Evolutionary conservation across 2,329 filamentous ascomycete genomes (phyloP).

Genomic region (Alternaria ventricosa): DNA sequence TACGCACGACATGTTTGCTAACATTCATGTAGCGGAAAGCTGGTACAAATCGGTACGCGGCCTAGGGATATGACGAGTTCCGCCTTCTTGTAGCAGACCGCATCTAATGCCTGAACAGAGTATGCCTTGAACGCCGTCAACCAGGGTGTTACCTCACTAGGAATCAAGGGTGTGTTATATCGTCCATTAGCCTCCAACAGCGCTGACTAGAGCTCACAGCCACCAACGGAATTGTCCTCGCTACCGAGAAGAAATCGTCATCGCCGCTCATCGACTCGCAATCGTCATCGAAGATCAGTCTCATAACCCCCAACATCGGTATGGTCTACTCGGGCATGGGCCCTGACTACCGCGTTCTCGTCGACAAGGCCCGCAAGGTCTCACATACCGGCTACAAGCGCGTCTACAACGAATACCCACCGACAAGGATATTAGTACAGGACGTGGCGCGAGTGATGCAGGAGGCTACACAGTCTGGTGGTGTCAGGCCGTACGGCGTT

Average conservation of each 20-base stretch:
- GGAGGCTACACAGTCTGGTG: slow-evolving; percentile 96
- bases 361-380: slow-evolving; percentile 97
- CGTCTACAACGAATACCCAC: slow-evolving; percentile 99
- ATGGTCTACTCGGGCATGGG: slow-evolving; percentile 99
- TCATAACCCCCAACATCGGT: slow-evolving; percentile 98
- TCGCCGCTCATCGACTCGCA: slow-evolving; percentile 94
- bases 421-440: slow-evolving; percentile 97
- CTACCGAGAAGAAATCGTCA: slow-evolving; percentile 99
- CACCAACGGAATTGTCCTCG: slow-evolving; percentile 97
- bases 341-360: slow-evolving; percentile 95
- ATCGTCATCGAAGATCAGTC: slow-evolving; percentile 95
- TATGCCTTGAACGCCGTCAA: slow-evolving; percentile 99
- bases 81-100: neutral
- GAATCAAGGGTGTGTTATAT: slow-evolving; percentile 82
- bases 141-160: slow-evolving; percentile 96
- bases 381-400: slow-evolving; percentile 99
- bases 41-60: slow-evolving; percentile 90
- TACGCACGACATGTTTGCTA: slow-evolving; percentile 51
- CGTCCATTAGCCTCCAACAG: neutral
- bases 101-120: slow-evolving; percentile 64
- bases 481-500: slow-evolving; percentile 96
- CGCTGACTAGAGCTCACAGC: slow-evolving; percentile 61
- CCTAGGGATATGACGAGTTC: neutral
- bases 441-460: slow-evolving; percentile 98
- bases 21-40: slow-evolving; percentile 78